phyloP scores from a whole-genome alignment of 2,329 filamentous ascomycete species.

The Penicillium sp. region DNA sequence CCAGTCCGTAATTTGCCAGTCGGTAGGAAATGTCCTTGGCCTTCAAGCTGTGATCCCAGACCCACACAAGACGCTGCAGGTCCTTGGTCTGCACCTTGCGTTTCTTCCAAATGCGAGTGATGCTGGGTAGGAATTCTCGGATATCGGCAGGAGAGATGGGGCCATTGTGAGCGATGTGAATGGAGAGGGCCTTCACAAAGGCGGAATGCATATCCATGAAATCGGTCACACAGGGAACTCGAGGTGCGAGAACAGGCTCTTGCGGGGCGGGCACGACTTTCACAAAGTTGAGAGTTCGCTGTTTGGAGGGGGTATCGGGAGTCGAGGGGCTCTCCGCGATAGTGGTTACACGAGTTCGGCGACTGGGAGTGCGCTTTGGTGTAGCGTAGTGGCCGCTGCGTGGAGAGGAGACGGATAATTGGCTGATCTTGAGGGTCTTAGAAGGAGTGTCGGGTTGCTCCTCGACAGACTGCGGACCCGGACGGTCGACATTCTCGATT shows the following conservation, averaged over 20 bases:
- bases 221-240: conserved; percentile 43
- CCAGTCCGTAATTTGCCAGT: conserved; percentile 43
- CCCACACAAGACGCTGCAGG: conserved; percentile 65
- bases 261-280: conserved; percentile 8
- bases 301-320: conserved; percentile 30
- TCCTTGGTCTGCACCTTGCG: conserved; percentile 66
- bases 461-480: conserved; percentile 11
- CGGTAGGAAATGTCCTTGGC: conserved; percentile 31
- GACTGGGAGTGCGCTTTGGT: conserved; percentile 24
- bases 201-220: conserved; percentile 65
- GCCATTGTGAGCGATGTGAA: conserved; percentile 72
- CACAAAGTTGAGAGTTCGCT: conserved; percentile 21
- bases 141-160: conserved; percentile 64
- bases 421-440: conserved; percentile 34
- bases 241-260: conserved; percentile 27
- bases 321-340: conserved; percentile 16
- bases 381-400: conserved; percentile 30
- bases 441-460: conserved; percentile 31
- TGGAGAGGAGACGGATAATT: conserved; percentile 36
- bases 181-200: conserved; percentile 67
- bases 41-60: conserved; percentile 51
- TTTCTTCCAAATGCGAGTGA: conserved; percentile 72
- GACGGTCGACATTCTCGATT: conserved; percentile 34
- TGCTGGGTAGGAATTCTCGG: conserved; percentile 59
- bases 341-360: conserved; percentile 53